Percentiles rank a stretch among this genome's conserved stretches.
Conservation (phyloP, 805 yeast species). For the Pichia eremophila region DNA sequence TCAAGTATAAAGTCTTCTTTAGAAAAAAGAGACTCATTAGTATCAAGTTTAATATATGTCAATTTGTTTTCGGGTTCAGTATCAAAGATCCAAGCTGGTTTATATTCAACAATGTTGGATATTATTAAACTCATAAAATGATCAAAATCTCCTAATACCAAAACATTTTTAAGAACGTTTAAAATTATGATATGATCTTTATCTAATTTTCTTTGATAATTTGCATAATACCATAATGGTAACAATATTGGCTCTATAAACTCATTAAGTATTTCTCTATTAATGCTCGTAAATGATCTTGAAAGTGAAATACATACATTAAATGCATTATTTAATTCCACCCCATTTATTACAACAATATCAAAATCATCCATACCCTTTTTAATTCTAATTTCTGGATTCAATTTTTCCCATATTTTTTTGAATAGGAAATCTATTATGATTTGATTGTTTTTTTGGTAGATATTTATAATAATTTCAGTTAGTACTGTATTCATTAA, state of each 20-base stretch:
- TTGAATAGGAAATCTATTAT: constrained; percentile 51
- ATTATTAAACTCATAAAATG: constrained; percentile 10
- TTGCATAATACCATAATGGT: constrained; percentile 37
- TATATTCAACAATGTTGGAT: constrained; percentile 17
- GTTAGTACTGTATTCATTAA: constrained; percentile 46
- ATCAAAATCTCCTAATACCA: constrained; percentile 12
- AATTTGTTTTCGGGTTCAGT: constrained; percentile 31
- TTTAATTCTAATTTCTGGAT: constrained; percentile 22
- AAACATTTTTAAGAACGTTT: constrained; percentile 29
- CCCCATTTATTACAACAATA: constrained; percentile 34
- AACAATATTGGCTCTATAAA: constrained; percentile 23
- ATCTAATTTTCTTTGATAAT: constrained; percentile 25
- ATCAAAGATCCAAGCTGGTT: constrained; percentile 32
- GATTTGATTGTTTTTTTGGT: constrained; percentile 38
- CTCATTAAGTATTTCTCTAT: constrained; percentile 26
- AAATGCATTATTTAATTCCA: constrained; percentile 48
- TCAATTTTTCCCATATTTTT: constrained; percentile 36
- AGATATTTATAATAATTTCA: constrained; percentile 44
- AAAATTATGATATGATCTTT: constrained; percentile 29
- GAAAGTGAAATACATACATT: constrained; percentile 59
- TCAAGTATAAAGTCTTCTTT: constrained; percentile 5
- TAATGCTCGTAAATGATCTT: constrained; percentile 27
- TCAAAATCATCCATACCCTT: constrained; percentile 1
- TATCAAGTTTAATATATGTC: constrained; percentile 17
- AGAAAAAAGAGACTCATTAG: constrained; percentile 2